These are phyloP conservation scores for Colletotrichum falcatum DNA, from an alignment of 2,329 filamentous ascomycete genomes.

Conservation along the genomic window DNA sequence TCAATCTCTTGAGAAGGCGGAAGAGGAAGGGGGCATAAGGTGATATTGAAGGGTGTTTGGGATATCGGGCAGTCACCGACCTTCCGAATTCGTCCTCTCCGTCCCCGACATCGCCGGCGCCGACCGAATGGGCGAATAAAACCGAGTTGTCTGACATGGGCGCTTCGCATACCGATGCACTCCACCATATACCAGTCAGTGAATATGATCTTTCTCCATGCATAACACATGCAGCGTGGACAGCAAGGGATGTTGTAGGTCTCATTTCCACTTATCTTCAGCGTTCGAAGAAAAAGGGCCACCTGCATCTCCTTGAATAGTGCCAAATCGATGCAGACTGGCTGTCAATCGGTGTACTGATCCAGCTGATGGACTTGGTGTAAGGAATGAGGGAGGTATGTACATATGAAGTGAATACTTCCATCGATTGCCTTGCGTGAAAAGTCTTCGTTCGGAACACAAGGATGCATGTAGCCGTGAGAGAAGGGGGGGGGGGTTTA, in stretches of 20 bases:
- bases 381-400: background rate
- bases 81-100: background rate
- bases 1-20: no score
- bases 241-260: background rate
- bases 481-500: background rate
- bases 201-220: background rate
- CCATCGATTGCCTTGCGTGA: background rate
- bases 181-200: conserved; percentile 24
- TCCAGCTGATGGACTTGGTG: background rate
- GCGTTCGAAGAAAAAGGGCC: background rate
- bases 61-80: background rate
- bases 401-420: no score
- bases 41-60: background rate
- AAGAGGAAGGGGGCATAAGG: no score
- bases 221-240: background rate
- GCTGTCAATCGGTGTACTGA: background rate
- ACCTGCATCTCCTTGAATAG: no score
- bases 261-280: no score
- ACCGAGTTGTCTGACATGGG: background rate
- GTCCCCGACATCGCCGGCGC: background rate
- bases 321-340: no score
- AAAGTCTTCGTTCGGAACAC: background rate
- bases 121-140: background rate
- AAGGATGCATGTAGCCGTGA: no score
- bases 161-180: background rate